These are phyloP conservation scores for Curvularia eragrostidis DNA, from an alignment of 2,329 filamentous ascomycete species.

Conservation along the genomic window DNA sequence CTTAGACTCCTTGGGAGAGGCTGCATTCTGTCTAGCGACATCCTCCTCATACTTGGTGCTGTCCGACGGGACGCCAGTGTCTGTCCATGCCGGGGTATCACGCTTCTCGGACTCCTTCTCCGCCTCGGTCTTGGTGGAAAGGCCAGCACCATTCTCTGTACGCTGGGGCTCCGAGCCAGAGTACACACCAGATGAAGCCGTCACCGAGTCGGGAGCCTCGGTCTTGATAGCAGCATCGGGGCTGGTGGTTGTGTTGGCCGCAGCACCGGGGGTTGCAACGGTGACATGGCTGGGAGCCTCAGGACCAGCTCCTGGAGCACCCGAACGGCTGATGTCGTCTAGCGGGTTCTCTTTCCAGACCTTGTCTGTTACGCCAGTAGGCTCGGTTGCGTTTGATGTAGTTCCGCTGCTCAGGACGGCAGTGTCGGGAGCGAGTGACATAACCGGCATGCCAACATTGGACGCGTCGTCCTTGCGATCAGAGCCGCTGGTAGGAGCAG, in stretches of 20 bases:
- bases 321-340: constrained; percentile 33
- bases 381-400: constrained; percentile 33
- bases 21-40: constrained; percentile 56
- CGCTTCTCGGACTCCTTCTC: constrained; percentile 31
- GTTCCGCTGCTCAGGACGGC: constrained; percentile 27
- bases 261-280: constrained; percentile 12
- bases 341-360: constrained; percentile 40
- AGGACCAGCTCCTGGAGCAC: constrained; percentile 30
- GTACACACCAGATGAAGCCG: constrained; percentile 15
- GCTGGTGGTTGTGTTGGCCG: constrained; percentile 10
- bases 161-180: constrained; percentile 21
- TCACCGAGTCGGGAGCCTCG: constrained; percentile 21
- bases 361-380: constrained; percentile 40
- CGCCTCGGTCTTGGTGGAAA: constrained; percentile 27
- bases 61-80: constrained; percentile 58
- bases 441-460: constrained; percentile 24
- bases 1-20: constrained; percentile 53
- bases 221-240: constrained; percentile 22
- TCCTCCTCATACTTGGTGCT: constrained; percentile 69
- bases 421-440: constrained; percentile 28
- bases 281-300: constrained; percentile 22
- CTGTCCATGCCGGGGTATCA: constrained; percentile 57
- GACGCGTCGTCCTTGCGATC: constrained; percentile 23
- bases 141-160: constrained; percentile 19
- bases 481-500: constrained; percentile 21